Conservation (phyloP, 257 asterid genomes). For the Parsonsia alboflavescens region DNA sequence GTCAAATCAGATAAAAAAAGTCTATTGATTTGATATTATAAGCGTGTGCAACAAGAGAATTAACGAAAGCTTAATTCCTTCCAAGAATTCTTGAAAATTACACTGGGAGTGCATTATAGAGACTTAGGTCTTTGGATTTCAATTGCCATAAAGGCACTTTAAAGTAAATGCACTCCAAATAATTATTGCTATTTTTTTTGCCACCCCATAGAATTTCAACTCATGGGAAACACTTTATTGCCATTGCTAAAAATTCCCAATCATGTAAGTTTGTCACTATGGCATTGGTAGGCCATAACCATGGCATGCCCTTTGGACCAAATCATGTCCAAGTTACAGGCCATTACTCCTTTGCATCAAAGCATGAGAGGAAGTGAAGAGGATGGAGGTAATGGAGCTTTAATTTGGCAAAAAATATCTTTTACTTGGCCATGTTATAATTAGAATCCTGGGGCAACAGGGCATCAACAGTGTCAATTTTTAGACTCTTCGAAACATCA, state of each 20-base stretch:
- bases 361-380: conserved; percentile 21
- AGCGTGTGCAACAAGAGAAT: neutral
- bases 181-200: neutral
- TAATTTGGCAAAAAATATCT: neutral
- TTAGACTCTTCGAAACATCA: conserved; percentile 2
- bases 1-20: neutral
- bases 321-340: conserved; percentile 41
- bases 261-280: conserved; percentile 29
- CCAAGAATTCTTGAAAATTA: neutral
- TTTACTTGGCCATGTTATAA: conserved; percentile 10
- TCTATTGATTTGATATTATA: neutral
- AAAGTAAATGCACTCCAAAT: conserved; percentile 1
- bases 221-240: neutral
- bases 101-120: neutral
- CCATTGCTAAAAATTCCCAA: conserved; percentile 22
- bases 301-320: conserved; percentile 54
- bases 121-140: neutral
- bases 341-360: conserved; percentile 42
- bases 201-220: neutral
- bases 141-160: neutral
- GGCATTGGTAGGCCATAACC: conserved; percentile 39
- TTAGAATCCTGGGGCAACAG: neutral
- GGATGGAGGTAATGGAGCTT: neutral
- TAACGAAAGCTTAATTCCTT: neutral
- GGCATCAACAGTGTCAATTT: neutral